Conservation (phyloP, 352 stramenopile species). For the Phytophthora cryptogea region DNA sequence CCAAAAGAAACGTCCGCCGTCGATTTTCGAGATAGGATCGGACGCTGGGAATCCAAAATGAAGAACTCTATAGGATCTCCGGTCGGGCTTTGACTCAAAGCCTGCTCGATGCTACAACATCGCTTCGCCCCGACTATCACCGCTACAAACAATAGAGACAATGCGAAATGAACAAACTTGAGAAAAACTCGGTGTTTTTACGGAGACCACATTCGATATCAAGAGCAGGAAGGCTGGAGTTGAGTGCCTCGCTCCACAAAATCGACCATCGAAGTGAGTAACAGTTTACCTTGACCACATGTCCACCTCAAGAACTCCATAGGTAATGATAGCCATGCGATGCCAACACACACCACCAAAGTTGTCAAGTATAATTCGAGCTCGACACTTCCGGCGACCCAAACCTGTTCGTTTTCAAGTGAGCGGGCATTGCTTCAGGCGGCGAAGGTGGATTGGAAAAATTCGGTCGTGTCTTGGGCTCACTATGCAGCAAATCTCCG, state of each 20-base stretch:
- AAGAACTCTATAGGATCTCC: slow-evolving; percentile 26
- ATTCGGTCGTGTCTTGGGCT: slow-evolving; percentile 11
- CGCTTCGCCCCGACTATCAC: slow-evolving; percentile 12
- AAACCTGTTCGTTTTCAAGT: background rate
- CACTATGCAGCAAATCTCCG: slow-evolving; percentile 26
- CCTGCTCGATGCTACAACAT: slow-evolving; percentile 28
- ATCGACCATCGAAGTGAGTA: slow-evolving; percentile 8
- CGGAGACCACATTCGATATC: background rate
- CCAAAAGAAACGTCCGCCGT: slow-evolving; percentile 30
- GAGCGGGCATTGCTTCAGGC: background rate
- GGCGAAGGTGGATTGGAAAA: slow-evolving; percentile 19
- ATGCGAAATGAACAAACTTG: slow-evolving; percentile 8
- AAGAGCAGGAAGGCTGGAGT: background rate
- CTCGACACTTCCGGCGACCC: background rate
- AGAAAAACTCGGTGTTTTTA: slow-evolving; percentile 7
- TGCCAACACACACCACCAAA: background rate
- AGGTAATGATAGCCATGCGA: slow-evolving; percentile 4
- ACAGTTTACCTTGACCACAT: slow-evolving; percentile 15
- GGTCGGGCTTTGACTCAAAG: slow-evolving; percentile 22
- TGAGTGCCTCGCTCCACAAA: slow-evolving; percentile 2
- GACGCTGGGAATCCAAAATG: slow-evolving; percentile 21
- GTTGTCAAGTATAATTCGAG: background rate
- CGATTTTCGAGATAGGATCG: slow-evolving; percentile 36
- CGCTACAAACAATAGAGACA: slow-evolving; percentile 13
- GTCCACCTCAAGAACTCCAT: background rate